These are phyloP conservation scores for Botrytis byssoidea DNA, from an alignment of 2,329 filamentous ascomycete species.

Conservation along the genomic window DNA sequence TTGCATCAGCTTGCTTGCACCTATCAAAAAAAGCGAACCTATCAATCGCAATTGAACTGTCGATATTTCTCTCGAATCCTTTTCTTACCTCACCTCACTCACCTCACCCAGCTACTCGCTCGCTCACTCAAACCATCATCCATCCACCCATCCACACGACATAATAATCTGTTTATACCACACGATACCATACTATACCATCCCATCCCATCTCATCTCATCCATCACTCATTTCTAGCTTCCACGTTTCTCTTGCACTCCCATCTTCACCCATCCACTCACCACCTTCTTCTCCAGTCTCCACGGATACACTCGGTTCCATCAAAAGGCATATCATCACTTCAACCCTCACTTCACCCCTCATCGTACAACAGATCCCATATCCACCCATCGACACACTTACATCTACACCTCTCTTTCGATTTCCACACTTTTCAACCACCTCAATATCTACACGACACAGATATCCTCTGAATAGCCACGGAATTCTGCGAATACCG, in stretches of 20 bases:
- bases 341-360: background rate
- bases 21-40: background rate
- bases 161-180: no score
- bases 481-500: background rate
- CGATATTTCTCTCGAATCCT: background rate
- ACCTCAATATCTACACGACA: background rate
- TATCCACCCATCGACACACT: background rate
- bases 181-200: no score
- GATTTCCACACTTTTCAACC: constrained; percentile 4
- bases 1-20: background rate
- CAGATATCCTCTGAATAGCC: background rate
- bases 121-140: background rate
- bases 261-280: background rate
- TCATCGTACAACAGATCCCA: background rate
- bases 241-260: background rate
- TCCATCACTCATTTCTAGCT: background rate
- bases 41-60: background rate
- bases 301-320: background rate
- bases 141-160: background rate
- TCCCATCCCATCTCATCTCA: background rate
- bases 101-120: background rate
- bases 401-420: background rate
- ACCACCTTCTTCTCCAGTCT: background rate
- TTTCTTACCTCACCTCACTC: background rate
- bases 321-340: background rate